Base-by-base conservation (phyloP, 2,329 filamentous ascomycete species). In the Arthrobotrys musiformis region DNA sequence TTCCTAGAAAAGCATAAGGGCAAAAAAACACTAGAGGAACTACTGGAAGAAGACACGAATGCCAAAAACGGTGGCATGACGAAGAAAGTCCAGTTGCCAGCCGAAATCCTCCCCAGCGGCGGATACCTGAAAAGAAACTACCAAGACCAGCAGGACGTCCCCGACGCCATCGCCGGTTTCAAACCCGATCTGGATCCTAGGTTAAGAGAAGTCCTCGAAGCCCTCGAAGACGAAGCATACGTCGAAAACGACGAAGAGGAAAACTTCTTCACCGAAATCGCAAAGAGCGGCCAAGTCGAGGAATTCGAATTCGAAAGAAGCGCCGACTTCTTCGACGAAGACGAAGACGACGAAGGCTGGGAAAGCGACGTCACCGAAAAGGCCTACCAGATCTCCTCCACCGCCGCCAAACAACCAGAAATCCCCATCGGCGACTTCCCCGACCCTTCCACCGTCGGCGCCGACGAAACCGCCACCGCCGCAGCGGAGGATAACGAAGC, bases 161-260 rank as follows among this genome's bases (percentile, higher is more conserved):
- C 95, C 0, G 95, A 99, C 84, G 90, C 90, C 6, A 92, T 99
- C 81, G 91, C 92, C 1, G 95, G 95, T 0, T 97, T 99, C 83
- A 92, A 99, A 84, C 95, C 96, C 5, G 94, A 98, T 82, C 98
- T 99, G 95, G 96, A 99, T 82, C 94, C 94, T 4, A 82, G 84
- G 79, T 85, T 86, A 78, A 83, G 87, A 37, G 82, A 85, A 11
- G 78, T 87, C 7, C 82, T 86, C 72, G 85, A 86, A 48, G 69
- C 69, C 54, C 80, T 83, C 63, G 68, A 84, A 44, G 83, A 85
- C 22, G 84, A 75, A 8, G 76, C 70, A 6, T 77, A 79, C 84
- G 72, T 76, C n/a, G 69, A 61, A 15, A 37, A 67, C 1, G 52
- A 58, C 15, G 73, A 95, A 68, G 85, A 63, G 24, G 73, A 95